Conservation (phyloP, 768 basidiomycete species). For the Mycena metata region DNA sequence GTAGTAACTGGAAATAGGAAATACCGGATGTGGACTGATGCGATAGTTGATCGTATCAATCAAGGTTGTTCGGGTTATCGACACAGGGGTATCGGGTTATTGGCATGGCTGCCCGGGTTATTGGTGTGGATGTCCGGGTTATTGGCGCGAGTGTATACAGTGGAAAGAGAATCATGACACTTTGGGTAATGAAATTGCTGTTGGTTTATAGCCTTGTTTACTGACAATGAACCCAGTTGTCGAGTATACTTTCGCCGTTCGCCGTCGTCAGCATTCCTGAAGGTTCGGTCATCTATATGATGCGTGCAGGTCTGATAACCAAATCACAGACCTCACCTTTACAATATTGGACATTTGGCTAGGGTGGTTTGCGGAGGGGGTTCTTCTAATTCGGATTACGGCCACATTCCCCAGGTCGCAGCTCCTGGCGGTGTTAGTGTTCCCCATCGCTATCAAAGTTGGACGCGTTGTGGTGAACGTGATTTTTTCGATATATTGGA, state of each 20-base stretch:
- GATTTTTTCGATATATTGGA: conserved; percentile 11
- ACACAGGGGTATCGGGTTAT: too few species aligned
- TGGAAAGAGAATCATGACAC: too few species aligned
- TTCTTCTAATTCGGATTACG: conserved; percentile 12
- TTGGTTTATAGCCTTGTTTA: neutral
- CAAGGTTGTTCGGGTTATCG: too few species aligned
- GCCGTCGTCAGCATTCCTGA: neutral
- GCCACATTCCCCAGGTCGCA: neutral
- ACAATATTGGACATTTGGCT: neutral
- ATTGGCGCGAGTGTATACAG: too few species aligned
- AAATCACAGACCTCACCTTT: conserved; percentile 4
- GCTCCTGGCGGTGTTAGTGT: neutral
- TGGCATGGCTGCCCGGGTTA: too few species aligned
- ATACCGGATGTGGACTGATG: too few species aligned
- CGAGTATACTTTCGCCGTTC: conserved; percentile 7
- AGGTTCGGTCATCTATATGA: neutral
- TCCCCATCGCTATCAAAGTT: conserved; percentile 9
- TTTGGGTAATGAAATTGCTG: neutral
- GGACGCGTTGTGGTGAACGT: conserved; percentile 1
- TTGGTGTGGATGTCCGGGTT: too few species aligned
- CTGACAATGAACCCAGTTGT: neutral
- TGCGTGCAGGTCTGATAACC: neutral
- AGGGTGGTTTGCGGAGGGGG: conserved; percentile 3
- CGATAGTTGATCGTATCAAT: too few species aligned
- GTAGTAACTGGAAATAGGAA: too few species aligned